Base-by-base conservation (phyloP, 768 basidiomycete species). In the Pisolithus microcarpus region DNA sequence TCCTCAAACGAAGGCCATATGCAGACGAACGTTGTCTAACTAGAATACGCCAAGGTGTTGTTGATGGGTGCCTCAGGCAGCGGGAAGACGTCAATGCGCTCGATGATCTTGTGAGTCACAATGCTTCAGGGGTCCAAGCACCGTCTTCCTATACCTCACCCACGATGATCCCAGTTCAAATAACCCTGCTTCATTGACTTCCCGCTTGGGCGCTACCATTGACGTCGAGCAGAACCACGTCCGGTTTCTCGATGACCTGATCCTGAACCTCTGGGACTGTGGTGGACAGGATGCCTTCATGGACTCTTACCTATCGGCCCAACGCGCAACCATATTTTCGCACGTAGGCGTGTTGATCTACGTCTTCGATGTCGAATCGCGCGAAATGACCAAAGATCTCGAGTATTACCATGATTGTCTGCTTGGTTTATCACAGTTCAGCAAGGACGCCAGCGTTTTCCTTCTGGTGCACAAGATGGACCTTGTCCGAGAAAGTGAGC, bases 391-490 rank as follows among this genome's bases (percentile, higher is more conserved):
- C 57, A 88, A 88, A 68, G 96, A 98, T 70, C 72, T 94, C 26
- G 81, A 85, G 62, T 98, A 96, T 69, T 98, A 92, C 66, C 82
- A 84, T 40, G 88, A 94, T 53, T 97, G 94, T 68, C 75, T 99
- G 46, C 82, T 85, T 4, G 88, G 91, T 3, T 71, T 98, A 28
- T 73, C 79, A 43, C 81, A 84, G 61, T 85, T 79, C 61, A 89
- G 87, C 66, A 83, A 84, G 11, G 85, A 88, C 7, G 92, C 93
- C 5, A 81, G 75, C 10, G 83, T 97, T 2, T 97, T 95, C 69
- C 74, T 97, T 36, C 76, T 97, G 3, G 79, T 98, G 40, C 95
- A 99, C 71, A 99, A 99, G 77, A 97, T 98, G 92, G 96, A 99
- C 67, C 75, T 99, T 24, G 87, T 89, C 47, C 72, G 83, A 53